A percentile compares a stretch with the other conserved stretches of the same genome.
phyloP scores from a whole-genome alignment of 139 green algal species.

The Haematococcus sp. region DNA sequence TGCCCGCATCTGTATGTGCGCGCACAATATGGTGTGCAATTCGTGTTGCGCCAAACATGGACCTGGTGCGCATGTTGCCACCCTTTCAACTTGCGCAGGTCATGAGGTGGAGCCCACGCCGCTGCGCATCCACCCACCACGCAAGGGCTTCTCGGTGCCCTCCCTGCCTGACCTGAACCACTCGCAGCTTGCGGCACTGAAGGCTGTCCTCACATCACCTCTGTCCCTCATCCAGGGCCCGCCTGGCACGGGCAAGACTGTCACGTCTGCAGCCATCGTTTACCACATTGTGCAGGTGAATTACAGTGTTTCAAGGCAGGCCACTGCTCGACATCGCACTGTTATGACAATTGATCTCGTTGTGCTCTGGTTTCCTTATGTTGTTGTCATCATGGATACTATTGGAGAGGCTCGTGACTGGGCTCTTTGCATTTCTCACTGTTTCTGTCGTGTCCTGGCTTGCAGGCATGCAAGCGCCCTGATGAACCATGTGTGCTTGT shows the following conservation, averaged over 20 bases:
- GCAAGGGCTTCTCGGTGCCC: constrained; percentile 70
- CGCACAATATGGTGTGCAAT: too few species aligned
- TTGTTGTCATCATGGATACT: too few species aligned
- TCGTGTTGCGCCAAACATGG: too few species aligned
- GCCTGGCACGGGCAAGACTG: constrained; percentile 97
- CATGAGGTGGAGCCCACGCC: constrained; percentile 42
- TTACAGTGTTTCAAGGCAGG: too few species aligned
- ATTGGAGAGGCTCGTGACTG: too few species aligned
- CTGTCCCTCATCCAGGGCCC: constrained; percentile 79
- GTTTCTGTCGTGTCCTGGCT: too few species aligned
- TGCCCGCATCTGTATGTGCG: too few species aligned
- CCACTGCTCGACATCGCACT: too few species aligned
- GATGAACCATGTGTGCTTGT: constrained; percentile 75
- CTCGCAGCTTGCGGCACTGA: constrained; percentile 60
- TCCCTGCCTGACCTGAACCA: constrained; percentile 94
- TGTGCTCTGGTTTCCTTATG: too few species aligned
- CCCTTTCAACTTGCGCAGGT: constrained; percentile 1
- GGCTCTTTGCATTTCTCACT: too few species aligned
- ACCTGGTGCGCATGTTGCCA: too few species aligned
- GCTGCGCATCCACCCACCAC: constrained; percentile 43
- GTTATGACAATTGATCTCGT: too few species aligned
- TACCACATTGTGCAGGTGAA: constrained; percentile 83
- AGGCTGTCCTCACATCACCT: constrained; percentile 47
- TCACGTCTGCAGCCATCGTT: constrained; percentile 94
- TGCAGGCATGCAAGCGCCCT: constrained; percentile 17